Evolutionary conservation across 148 eudicot species (phyloP), one percentile per base, ranked within the genome.

Genomic region (Silene conica): DNA sequence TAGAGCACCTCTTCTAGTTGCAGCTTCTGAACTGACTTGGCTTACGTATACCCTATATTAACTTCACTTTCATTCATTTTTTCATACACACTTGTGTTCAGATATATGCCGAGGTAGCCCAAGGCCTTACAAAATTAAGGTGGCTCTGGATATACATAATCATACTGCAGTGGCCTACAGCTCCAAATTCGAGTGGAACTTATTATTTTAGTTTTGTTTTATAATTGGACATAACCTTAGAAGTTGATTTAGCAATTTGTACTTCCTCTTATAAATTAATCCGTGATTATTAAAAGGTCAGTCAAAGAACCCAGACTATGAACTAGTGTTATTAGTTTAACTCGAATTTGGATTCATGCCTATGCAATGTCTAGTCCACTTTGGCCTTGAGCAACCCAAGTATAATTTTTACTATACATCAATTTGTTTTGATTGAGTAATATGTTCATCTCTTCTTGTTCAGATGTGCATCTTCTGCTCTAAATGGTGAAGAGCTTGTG

Each of bases 401-500:
- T 43, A 43, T 6, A 45, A 43, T 19, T 41, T 67, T 67, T 22
- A 41, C 18, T 43, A 41, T 9, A 6, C 43, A 3, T 38, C 0
- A 15, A 67, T 26, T 46, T 63, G 71, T 13, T 72, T 28, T 67
- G 26, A 21, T 71, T 46, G n/a, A 64, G 22, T 60, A 67, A 76
- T 66, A 43, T 38, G 10, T 22, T 57, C 11, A 9, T 54, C 3
- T 50, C 18, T 46, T 46, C 62, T 25, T 76, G 69, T 78, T 69
- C 72, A 95, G 99, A 80, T 95, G 99, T 80, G 99, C 87, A 71
- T 92, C 99, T 78, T 95, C 99, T 76, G 84, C 93, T 62, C 71
- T 95, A 52, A 95, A 95, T 83, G 99, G 99, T 74, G 99, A 95
- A 86, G 99, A 95, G 84, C 96, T 95, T 80, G 99, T 92, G 73